Evolutionary conservation across 75 land plant species (phyloP).

Genomic region (Sequoiadendron giganteum): DNA sequence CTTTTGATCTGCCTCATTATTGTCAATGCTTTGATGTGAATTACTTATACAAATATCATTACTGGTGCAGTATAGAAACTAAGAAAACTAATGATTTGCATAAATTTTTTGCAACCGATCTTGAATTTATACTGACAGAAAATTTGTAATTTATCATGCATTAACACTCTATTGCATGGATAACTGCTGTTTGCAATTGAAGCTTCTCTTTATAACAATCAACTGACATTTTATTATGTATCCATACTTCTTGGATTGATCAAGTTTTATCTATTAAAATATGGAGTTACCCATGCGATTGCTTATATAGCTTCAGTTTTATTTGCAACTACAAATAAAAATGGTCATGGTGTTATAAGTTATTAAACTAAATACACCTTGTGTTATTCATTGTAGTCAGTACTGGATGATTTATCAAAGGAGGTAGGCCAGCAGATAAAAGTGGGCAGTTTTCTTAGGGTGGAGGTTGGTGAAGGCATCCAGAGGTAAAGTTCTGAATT

Average conservation of each 20-base stretch:
- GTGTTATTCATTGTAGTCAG: conserved; percentile 38
- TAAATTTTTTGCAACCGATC: not conserved
- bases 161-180: not conserved
- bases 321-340: not conserved
- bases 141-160: not conserved
- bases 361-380: not conserved
- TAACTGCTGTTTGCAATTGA: not conserved
- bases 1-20: not conserved
- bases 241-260: not conserved
- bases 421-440: conserved; percentile 64
- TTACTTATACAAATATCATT: not conserved
- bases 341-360: not conserved
- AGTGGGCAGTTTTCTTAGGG: conserved; percentile 67
- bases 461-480: conserved; percentile 95
- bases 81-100: not conserved
- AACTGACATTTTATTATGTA: not conserved
- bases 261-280: not conserved
- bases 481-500: conserved; percentile 44
- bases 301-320: not conserved
- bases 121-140: not conserved
- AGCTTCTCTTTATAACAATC: not conserved
- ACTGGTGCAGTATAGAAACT: not conserved
- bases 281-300: not conserved
- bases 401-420: conserved; percentile 71
- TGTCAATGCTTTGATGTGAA: not conserved